Evolutionary conservation across 1,284 basidiomycete species (phyloP), one percentile per base, ranked within the genome.

Genomic region (Sanguinoderma infundibulare): DNA sequence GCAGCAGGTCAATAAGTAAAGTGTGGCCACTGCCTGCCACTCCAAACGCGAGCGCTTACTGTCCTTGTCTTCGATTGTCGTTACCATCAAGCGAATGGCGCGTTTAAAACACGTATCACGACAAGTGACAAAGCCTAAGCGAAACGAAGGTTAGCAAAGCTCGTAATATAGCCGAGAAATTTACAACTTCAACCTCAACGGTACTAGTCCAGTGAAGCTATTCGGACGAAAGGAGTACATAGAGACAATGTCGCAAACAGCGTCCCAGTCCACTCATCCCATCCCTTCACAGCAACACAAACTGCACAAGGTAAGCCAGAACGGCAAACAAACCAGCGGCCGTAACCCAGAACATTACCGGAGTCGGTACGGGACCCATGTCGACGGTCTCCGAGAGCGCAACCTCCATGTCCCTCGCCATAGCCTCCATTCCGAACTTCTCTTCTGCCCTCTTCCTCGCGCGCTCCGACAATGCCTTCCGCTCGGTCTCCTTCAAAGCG

Each of bases 371-470:
- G 0, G 67, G 69, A 0, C 86, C 89, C 81, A 85, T 81, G 24
- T 61, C 74, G 8, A 79, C 82, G 1, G 85, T 87, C 61, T 86
- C 79, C 35, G 70, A 58, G 60, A 91, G 67, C 2, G 87, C 85
- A 10, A 77, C 76, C 64, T 85, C 80, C 59, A 94, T 76, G 2
- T 85, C 84, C 46, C 82, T 72, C 1, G 86, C 89, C 84, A 96
- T 88, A 3, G 87, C 86, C 46, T 83, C 79, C 71, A 85, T 81
- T 10, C 83, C 83, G 68, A 92, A 92, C 36, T 76, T 67, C 8
- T 79, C 77, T 61, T 77, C 75, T 12, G 91, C 92, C 15, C 95
- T 77, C 34, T 74, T 68, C 63, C 81, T 83, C 0, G 90, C 90
- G 1, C 86, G 77, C 42, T 72, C 71, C 0, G 81, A 79, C 60